Percentiles rank a stretch among this genome's conserved stretches.
These are phyloP conservation scores for Cicer bijugum DNA, from an alignment of 306 rosid genomes.

Conservation along the genomic window DNA sequence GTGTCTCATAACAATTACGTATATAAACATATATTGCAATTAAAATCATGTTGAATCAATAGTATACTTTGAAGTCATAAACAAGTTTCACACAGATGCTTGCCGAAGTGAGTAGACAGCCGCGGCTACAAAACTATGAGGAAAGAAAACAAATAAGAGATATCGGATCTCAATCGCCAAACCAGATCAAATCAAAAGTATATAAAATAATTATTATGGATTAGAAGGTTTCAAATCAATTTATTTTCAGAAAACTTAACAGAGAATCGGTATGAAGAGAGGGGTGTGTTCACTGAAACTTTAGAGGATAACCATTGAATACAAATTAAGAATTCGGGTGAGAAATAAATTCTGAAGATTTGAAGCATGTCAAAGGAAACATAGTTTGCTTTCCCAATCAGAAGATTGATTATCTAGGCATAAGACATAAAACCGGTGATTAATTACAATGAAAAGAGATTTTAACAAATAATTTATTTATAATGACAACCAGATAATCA, in stretches of 20 bases:
- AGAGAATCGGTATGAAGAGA: constrained; percentile 12
- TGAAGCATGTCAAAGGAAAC: constrained; percentile 18
- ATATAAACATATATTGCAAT: not conserved
- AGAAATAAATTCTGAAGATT: not conserved
- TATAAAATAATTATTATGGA: constrained; percentile 3
- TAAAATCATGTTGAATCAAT: constrained; percentile 3
- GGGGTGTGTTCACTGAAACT: not conserved
- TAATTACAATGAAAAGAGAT: not conserved
- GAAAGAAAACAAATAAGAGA: constrained; percentile 14
- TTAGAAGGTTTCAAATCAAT: constrained; percentile 1
- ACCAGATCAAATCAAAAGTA: constrained; percentile 21
- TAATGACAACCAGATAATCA: constrained; percentile 12
- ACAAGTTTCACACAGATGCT: constrained; percentile 5
- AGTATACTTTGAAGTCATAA: constrained; percentile 14
- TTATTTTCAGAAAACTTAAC: not conserved
- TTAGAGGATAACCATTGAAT: not conserved
- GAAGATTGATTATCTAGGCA: constrained; percentile 10
- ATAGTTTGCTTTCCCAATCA: constrained; percentile 9
- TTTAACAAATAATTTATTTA: not conserved
- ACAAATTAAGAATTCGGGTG: constrained; percentile 1
- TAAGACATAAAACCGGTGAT: constrained; percentile 7
- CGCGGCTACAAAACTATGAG: constrained; percentile 12
- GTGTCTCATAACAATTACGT: constrained; percentile 22
- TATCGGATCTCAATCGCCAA: constrained; percentile 3
- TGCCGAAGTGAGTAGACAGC: constrained; percentile 9